A percentile compares a stretch with the other conserved stretches of the same genome.
Evolutionary conservation across 1,284 basidiomycete species (phyloP).

Genomic region (Microbotryum intermedium): DNA sequence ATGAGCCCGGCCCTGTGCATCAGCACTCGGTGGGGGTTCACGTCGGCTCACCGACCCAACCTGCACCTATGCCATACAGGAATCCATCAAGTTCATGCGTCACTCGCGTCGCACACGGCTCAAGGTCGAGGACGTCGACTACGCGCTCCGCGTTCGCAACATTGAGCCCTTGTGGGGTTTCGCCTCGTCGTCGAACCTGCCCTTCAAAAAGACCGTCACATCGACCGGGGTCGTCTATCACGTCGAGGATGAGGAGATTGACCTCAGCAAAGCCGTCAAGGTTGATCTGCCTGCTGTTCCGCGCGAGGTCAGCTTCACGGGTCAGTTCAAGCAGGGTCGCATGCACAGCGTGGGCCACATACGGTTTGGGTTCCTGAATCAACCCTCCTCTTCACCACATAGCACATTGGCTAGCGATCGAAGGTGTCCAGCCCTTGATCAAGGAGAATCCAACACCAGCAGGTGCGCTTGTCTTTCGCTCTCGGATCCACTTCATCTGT

Average conservation of each 20-base stretch:
- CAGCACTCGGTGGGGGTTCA: background rate
- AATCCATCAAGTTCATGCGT: slow-evolving; percentile 93
- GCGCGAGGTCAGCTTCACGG: slow-evolving; percentile 64
- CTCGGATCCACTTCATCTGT: background rate
- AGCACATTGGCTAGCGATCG: slow-evolving; percentile 95
- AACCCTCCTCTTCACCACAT: background rate
- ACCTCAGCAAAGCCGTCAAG: slow-evolving; percentile 80
- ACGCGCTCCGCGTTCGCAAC: slow-evolving; percentile 85
- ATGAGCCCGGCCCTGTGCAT: background rate
- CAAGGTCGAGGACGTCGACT: slow-evolving; percentile 82
- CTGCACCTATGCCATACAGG: slow-evolving; percentile 45
- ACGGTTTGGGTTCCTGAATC: slow-evolving; percentile 20
- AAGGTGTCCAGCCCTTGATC: slow-evolving; percentile 92
- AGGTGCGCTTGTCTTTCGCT: slow-evolving; percentile 12
- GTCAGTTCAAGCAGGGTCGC: slow-evolving; percentile 21
- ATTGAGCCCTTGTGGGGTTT: slow-evolving; percentile 55
- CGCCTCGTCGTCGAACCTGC: slow-evolving; percentile 20
- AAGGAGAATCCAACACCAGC: slow-evolving; percentile 81
- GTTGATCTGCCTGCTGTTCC: slow-evolving; percentile 72
- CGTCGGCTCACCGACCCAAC: background rate
- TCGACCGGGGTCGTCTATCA: slow-evolving; percentile 59
- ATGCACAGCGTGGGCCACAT: slow-evolving; percentile 31
- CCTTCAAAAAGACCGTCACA: slow-evolving; percentile 39
- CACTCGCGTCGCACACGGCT: slow-evolving; percentile 81
- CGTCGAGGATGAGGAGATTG: slow-evolving; percentile 93